Conservation (phyloP, 2,329 filamentous ascomycete genomes). For the Microcyclospora pomicola region DNA sequence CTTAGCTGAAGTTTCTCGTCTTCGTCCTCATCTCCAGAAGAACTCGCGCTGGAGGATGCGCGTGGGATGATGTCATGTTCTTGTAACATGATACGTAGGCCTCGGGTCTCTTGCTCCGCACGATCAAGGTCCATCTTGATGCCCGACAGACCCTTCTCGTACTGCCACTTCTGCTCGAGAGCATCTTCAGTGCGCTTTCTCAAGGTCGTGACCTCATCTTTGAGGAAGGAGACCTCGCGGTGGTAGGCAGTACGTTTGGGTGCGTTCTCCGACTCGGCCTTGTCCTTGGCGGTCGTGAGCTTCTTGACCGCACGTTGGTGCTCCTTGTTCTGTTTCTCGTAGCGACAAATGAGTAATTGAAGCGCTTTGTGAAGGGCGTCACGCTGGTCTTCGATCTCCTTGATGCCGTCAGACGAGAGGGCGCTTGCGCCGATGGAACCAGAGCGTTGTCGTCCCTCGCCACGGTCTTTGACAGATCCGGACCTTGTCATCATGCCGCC, state of each 20-base stretch:
- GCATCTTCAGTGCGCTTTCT: constrained; percentile 84
- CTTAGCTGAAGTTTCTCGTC: constrained; percentile 45
- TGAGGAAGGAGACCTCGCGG: constrained; percentile 63
- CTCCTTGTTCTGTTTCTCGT: constrained; percentile 71
- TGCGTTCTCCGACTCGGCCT: constrained; percentile 48
- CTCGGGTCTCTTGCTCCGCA: constrained; percentile 80
- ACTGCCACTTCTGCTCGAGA: constrained; percentile 89
- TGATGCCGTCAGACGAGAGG: constrained; percentile 54
- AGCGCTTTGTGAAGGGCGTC: constrained; percentile 83
- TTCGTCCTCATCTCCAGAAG: constrained; percentile 8
- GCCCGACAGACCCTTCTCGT: constrained; percentile 75
- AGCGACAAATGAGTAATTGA: constrained; percentile 70
- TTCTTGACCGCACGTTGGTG: constrained; percentile 67
- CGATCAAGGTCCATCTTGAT: constrained; percentile 95
- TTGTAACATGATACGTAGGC: constrained; percentile 62
- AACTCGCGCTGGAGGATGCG: constrained; percentile 21
- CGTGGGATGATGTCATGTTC: constrained; percentile 72
- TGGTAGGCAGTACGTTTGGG: constrained; percentile 70
- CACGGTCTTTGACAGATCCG: constrained; percentile 25
- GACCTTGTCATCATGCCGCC: constrained; percentile 17
- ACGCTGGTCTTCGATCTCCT: constrained; percentile 85
- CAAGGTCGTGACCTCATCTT: constrained; percentile 71
- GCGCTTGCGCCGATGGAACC: constrained; percentile 23
- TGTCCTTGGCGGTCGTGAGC: constrained; percentile 66
- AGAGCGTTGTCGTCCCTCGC: constrained; percentile 26